Conservation (phyloP, 1,139 yeast species). For the Suhomyces anneliseae region DNA sequence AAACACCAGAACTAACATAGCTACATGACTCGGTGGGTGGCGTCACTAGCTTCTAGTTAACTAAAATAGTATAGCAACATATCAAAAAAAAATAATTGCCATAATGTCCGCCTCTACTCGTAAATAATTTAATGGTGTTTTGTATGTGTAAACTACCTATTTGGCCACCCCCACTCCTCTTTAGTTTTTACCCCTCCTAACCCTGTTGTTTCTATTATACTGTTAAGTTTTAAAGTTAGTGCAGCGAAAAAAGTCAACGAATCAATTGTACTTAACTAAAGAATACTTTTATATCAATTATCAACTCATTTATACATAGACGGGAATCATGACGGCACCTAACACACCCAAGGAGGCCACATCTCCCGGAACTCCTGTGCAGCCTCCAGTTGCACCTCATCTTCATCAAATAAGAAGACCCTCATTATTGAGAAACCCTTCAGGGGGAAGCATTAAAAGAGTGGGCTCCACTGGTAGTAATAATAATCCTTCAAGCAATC, state of each 20-base stretch:
- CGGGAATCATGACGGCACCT: slow-evolving; percentile 6
- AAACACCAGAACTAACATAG: too few relatives aligned
- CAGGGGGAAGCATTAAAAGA: slow-evolving; percentile 6
- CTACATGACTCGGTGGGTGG: too few relatives aligned
- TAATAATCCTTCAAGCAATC: slow-evolving; percentile 1
- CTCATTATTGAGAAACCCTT: slow-evolving; percentile 15
- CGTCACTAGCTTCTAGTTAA: too few relatives aligned
- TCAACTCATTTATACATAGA: background rate
- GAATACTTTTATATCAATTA: too few relatives aligned
- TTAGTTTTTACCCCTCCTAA: background rate
- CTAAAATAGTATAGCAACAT: too few relatives aligned
- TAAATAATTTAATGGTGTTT: too few relatives aligned
- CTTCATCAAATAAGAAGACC: slow-evolving; percentile 14
- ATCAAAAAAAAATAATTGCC: too few relatives aligned
- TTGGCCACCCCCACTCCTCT: background rate
- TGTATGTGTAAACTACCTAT: too few relatives aligned
- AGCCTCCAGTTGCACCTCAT: slow-evolving; percentile 4
- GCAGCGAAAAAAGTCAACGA: background rate
- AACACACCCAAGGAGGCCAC: slow-evolving; percentile 6
- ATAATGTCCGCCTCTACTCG: too few relatives aligned
- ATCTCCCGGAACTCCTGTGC: slow-evolving; percentile 1
- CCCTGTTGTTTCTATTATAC: background rate
- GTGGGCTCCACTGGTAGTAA: slow-evolving; percentile 1
- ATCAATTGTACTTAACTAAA: too few relatives aligned
- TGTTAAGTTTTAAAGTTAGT: background rate